Conservation (phyloP, 1,284 basidiomycete species). For the Phellinidium pouzarii region DNA sequence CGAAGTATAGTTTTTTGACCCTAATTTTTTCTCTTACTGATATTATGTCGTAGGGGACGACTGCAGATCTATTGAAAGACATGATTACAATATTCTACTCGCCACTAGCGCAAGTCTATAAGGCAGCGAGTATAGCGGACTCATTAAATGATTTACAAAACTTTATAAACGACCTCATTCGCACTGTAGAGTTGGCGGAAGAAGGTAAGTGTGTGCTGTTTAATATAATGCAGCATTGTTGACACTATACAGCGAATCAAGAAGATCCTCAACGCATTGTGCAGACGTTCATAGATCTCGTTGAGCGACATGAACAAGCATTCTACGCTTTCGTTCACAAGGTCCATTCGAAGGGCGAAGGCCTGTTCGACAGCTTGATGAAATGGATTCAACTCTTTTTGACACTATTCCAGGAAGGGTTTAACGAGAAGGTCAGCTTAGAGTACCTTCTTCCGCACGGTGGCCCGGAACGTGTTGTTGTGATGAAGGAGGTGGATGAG, state of each 20-base stretch:
- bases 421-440: constrained; percentile 68
- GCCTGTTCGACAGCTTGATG: constrained; percentile 92
- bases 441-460: constrained; percentile 83
- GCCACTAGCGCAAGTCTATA: constrained; percentile 96
- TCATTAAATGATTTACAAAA: constrained; percentile 88
- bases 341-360: constrained; percentile 95
- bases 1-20: constrained; percentile 52
- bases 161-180: constrained; percentile 94
- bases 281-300: constrained; percentile 90
- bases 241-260: constrained; percentile 55
- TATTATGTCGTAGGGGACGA: constrained; percentile 62
- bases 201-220: constrained; percentile 54
- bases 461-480: constrained; percentile 65
- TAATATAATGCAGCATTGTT: constrained; percentile 2
- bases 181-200: constrained; percentile 89
- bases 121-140: constrained; percentile 95
- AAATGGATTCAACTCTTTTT: constrained; percentile 96
- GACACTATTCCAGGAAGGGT: constrained; percentile 84
- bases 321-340: constrained; percentile 99
- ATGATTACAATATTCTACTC: constrained; percentile 99
- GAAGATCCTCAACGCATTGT: constrained; percentile 84
- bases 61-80: constrained; percentile 93
- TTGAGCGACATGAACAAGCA: constrained; percentile 88
- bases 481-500: constrained; percentile 80
- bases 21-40: background rate